Percentiles rank a stretch among this genome's conserved stretches.
phyloP scores from a whole-genome alignment of 371 early-diverging fungal species.

The Mucor indicus region DNA sequence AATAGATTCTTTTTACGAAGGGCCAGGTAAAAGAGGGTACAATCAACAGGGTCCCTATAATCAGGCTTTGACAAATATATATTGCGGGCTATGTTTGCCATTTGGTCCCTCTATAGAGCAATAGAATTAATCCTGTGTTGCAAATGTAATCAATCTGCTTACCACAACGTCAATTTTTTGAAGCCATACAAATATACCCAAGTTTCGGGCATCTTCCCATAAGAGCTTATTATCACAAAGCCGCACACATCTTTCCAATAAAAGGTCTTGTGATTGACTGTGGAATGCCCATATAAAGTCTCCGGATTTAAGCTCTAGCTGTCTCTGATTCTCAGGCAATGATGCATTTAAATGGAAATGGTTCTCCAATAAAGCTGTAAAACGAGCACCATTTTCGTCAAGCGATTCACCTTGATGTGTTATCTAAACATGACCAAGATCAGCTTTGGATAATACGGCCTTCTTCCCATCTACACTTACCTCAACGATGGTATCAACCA shows the following conservation, averaged over 20 bases:
- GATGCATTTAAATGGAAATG: conserved; percentile 59
- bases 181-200: conserved; percentile 89
- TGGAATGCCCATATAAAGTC: conserved; percentile 87
- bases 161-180: conserved; percentile 73
- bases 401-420: conserved; percentile 67
- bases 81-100: conserved; percentile 85
- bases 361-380: conserved; percentile 69
- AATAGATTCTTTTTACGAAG: conserved; percentile 83
- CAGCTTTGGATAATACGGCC: too few species aligned
- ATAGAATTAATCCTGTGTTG: too few species aligned
- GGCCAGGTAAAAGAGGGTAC: conserved; percentile 84
- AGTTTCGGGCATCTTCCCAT: conserved; percentile 76
- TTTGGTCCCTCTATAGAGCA: conserved; percentile 56
- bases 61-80: conserved; percentile 77
- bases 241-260: conserved; percentile 66
- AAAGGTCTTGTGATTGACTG: conserved; percentile 86
- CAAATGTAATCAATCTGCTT: conserved; percentile 10
- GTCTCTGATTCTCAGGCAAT: conserved; percentile 33
- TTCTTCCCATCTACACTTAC: too few species aligned
- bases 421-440: too few species aligned
- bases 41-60: conserved; percentile 76
- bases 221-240: conserved; percentile 62
- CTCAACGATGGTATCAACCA: conserved; percentile 62
- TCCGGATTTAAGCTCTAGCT: conserved; percentile 53
- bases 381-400: conserved; percentile 90